Conservation (phyloP, 306 rosid genomes). For the Glycine soja region DNA sequence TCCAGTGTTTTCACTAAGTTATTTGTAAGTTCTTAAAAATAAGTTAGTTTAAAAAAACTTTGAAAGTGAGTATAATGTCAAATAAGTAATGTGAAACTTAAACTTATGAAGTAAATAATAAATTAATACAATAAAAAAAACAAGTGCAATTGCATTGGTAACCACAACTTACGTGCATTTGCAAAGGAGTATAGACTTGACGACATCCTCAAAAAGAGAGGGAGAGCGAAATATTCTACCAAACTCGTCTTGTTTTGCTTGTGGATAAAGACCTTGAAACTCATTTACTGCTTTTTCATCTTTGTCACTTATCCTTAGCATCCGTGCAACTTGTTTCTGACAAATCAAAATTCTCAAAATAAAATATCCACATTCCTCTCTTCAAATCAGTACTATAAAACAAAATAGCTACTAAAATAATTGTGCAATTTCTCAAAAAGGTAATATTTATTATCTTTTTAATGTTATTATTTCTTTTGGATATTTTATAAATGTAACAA, state of each 20-base stretch:
- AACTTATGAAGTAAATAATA: too few species aligned
- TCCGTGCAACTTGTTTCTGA: constrained; percentile 46
- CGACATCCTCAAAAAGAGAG: constrained; percentile 41
- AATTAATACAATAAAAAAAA: too few species aligned
- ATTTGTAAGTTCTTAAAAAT: not conserved
- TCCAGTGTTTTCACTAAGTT: not conserved
- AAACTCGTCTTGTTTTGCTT: constrained; percentile 12
- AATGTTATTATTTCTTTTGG: too few species aligned
- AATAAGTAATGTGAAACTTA: too few species aligned
- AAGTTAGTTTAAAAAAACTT: not conserved
- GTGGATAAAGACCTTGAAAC: constrained; percentile 31
- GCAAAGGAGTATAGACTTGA: constrained; percentile 54
- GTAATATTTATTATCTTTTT: too few species aligned
- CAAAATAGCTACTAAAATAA: not conserved
- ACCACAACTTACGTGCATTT: constrained; percentile 34
- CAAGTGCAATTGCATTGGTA: not conserved
- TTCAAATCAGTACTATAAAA: too few species aligned
- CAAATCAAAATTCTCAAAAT: not conserved
- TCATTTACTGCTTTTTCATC: constrained; percentile 13
- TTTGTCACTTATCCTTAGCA: constrained; percentile 37
- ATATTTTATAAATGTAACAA: too few species aligned
- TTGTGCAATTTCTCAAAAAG: too few species aligned
- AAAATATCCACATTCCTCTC: not conserved
- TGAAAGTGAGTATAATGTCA: too few species aligned
- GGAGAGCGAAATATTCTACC: constrained; percentile 45